Evolutionary conservation across 2,329 filamentous ascomycete genomes (phyloP).

Genomic region (Hirsutella minnesotensis): DNA sequence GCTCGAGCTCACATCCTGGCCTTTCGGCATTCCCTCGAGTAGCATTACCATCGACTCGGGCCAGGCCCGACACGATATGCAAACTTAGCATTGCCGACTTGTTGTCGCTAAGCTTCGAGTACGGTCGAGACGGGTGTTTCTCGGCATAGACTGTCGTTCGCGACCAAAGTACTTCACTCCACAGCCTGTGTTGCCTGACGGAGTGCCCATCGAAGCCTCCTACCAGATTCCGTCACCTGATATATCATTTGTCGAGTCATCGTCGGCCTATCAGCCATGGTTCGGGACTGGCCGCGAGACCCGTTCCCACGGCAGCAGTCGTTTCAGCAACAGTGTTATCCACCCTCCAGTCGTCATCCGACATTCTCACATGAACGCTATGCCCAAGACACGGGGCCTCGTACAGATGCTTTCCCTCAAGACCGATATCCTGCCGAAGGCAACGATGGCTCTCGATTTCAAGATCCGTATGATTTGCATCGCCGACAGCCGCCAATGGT

Average conservation of each 20-base stretch:
- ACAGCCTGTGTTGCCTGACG: no score
- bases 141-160: not conserved
- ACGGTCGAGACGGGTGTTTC: not conserved
- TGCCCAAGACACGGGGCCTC: slow-evolving; percentile 13
- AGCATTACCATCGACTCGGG: not conserved
- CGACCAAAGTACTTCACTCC: not conserved
- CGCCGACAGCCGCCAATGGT: slow-evolving; percentile 28
- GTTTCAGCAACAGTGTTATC: slow-evolving; percentile 12
- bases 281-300: slow-evolving; percentile 27
- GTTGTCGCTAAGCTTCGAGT: not conserved
- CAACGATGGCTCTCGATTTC: slow-evolving; percentile 21
- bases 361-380: slow-evolving; percentile 18
- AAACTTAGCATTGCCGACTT: not conserved
- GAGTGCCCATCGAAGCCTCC: no score
- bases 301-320: slow-evolving; percentile 22
- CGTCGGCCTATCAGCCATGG: slow-evolving; percentile 18
- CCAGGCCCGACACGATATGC: slow-evolving; percentile 10
- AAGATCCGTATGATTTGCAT: slow-evolving; percentile 21
- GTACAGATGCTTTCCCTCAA: slow-evolving; percentile 16
- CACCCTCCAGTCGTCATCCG: slow-evolving; percentile 15
- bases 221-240: not conserved
- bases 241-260: not conserved
- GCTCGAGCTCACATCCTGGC: not conserved
- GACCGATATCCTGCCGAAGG: slow-evolving; percentile 17
- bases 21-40: not conserved